Percentiles rank a stretch among this genome's conserved stretches.
phyloP scores from a whole-genome alignment of 1,284 basidiomycete species.

The Fomes fomentarius region DNA sequence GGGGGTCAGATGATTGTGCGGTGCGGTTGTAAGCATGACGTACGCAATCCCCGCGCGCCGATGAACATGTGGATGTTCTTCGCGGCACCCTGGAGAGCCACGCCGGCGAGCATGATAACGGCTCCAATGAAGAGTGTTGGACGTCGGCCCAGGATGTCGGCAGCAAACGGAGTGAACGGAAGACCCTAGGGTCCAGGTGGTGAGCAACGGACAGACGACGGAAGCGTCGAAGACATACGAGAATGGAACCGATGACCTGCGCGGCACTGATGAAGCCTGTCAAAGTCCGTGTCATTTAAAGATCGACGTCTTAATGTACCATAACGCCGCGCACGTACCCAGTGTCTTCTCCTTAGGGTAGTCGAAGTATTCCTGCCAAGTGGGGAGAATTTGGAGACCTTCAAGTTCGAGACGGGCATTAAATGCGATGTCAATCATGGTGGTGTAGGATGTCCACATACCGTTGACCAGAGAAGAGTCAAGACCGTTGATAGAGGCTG shows the following conservation, averaged over 20 bases:
- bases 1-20: constrained; percentile 10
- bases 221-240: constrained; percentile 39
- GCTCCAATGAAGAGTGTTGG: constrained; percentile 61
- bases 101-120: constrained; percentile 61
- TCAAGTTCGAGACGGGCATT: neutral
- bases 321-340: constrained; percentile 40
- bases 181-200: constrained; percentile 43
- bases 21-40: constrained; percentile 25
- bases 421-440: neutral
- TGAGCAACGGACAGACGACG: neutral
- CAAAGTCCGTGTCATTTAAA: neutral
- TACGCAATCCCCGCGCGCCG: constrained; percentile 58
- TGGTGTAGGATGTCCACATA: constrained; percentile 31
- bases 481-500: constrained; percentile 62
- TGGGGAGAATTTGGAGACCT: constrained; percentile 68
- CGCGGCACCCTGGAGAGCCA: constrained; percentile 56
- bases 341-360: constrained; percentile 54
- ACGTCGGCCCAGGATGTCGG: constrained; percentile 59
- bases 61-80: constrained; percentile 56
- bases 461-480: constrained; percentile 69
- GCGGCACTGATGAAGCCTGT: constrained; percentile 65
- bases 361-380: constrained; percentile 58
- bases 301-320: no score
- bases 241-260: constrained; percentile 62
- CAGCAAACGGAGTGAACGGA: constrained; percentile 61